Percentiles rank a stretch among this genome's conserved stretches.
phyloP scores from a whole-genome alignment of 2,329 filamentous ascomycete species.

The Hymenoscyphus occultus region DNA sequence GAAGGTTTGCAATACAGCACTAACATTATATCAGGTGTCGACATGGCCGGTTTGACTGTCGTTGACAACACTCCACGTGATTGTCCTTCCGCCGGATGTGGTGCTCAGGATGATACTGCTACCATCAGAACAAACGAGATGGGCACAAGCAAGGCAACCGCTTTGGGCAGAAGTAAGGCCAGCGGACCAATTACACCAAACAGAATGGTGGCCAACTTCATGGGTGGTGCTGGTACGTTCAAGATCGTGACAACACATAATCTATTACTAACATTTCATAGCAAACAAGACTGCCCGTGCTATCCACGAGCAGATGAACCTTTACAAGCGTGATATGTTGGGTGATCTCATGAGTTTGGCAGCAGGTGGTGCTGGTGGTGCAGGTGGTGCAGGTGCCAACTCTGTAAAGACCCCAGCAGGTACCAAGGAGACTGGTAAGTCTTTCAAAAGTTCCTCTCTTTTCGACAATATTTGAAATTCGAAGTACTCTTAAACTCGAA shows the following conservation, averaged over 20 bases:
- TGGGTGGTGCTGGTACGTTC: conserved; percentile 44
- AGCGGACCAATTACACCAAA: conserved; percentile 57
- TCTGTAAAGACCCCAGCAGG: conserved; percentile 44
- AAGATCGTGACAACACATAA: too few species aligned
- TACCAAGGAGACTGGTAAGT: conserved; percentile 45
- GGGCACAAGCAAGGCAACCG: conserved; percentile 49
- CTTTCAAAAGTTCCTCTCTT: too few species aligned
- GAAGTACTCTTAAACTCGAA: too few species aligned
- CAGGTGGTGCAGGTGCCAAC: conserved; percentile 37
- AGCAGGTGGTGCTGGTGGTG: conserved; percentile 14
- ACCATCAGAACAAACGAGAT: conserved; percentile 64
- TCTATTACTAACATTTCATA: conserved; percentile 19
- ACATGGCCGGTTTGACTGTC: conserved; percentile 61
- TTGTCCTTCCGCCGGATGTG: conserved; percentile 58
- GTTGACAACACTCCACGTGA: conserved; percentile 66
- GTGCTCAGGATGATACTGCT: conserved; percentile 67
- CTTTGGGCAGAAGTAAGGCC: conserved; percentile 60
- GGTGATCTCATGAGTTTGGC: conserved; percentile 20
- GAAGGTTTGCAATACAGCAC: neutral
- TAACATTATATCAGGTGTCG: conserved; percentile 39
- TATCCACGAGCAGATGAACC: conserved; percentile 66
- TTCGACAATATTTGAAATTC: too few species aligned
- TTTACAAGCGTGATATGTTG: conserved; percentile 35
- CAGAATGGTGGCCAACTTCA: conserved; percentile 57
- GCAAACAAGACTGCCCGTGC: conserved; percentile 58